Conservation (phyloP, 371 early-diverging fungal genomes). For the Zopfochytrium polystomum region DNA sequence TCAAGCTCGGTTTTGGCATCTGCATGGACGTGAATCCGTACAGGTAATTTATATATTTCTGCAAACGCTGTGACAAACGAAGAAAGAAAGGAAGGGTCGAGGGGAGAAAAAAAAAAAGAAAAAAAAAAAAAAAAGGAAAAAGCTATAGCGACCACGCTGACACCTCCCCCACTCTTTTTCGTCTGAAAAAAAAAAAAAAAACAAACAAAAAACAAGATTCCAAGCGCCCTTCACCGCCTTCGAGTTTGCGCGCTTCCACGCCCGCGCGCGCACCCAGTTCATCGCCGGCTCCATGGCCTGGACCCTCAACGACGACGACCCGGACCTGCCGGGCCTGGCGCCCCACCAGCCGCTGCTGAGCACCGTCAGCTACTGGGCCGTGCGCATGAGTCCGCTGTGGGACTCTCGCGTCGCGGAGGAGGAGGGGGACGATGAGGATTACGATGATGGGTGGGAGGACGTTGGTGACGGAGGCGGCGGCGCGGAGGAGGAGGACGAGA, state of each 20-base stretch:
- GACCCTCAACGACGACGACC: constrained; percentile 40
- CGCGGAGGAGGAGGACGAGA: neutral
- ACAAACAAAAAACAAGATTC: constrained; percentile 45
- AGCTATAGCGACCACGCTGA: neutral
- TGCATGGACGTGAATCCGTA: constrained; percentile 85
- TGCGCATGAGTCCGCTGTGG: constrained; percentile 52
- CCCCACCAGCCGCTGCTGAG: constrained; percentile 5
- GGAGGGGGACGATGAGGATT: too few relatives aligned
- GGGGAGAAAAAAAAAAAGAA: too few relatives aligned
- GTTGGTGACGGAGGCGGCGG: constrained; percentile 18
- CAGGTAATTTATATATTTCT: too few relatives aligned
- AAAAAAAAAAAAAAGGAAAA: too few relatives aligned
- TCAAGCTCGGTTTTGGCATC: constrained; percentile 68
- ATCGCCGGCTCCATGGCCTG: constrained; percentile 71
- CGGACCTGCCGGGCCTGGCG: neutral
- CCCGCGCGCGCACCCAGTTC: constrained; percentile 43
- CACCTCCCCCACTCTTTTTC: neutral
- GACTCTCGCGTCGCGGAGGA: too few relatives aligned
- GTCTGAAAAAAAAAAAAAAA: too few relatives aligned
- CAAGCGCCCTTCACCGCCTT: constrained; percentile 56
- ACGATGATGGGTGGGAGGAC: too few relatives aligned
- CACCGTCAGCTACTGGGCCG: constrained; percentile 62
- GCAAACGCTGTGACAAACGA: too few relatives aligned
- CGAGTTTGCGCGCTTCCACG: constrained; percentile 70
- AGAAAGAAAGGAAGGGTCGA: too few relatives aligned